These are phyloP conservation scores for Exserohilum turcica DNA, from an alignment of 2,329 filamentous ascomycete species.

Conservation along the genomic window DNA sequence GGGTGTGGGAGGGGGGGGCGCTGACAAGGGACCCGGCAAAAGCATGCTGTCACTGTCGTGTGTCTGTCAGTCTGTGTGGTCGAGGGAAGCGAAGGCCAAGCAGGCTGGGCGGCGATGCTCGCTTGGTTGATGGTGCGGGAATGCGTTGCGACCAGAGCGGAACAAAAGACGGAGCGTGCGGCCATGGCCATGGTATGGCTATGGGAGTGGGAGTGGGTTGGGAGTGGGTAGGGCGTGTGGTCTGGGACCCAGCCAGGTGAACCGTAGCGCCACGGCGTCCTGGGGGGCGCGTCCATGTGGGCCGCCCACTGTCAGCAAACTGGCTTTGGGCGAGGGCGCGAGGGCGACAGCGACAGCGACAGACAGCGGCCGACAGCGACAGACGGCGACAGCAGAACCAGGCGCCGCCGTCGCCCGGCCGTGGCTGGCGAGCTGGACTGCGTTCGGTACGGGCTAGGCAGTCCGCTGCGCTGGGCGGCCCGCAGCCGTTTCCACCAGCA, in stretches of 20 bases:
- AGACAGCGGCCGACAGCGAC: too few relatives aligned
- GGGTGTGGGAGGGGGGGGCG: too few relatives aligned
- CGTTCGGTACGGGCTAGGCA: conserved; percentile 19
- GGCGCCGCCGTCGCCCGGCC: too few relatives aligned
- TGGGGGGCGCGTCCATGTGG: conserved; percentile 14
- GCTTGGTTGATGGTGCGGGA: conserved; percentile 15
- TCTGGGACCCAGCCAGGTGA: conserved; percentile 21
- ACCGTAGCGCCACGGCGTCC: conserved; percentile 23
- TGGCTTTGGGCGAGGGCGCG: conserved; percentile 4
- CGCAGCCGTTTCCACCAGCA: conserved; percentile 21
- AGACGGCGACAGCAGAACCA: conserved; percentile 14
- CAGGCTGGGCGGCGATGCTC: conserved; percentile 10
- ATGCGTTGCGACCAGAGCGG: conserved; percentile 12
- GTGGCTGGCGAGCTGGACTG: conserved; percentile 11
- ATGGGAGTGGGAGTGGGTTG: too few relatives aligned
- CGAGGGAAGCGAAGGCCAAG: background rate
- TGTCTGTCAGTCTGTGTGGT: background rate
- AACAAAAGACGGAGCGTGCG: conserved; percentile 15
- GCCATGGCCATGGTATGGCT: too few relatives aligned
- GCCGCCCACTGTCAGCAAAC: conserved; percentile 14
- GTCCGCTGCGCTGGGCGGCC: conserved; percentile 13
- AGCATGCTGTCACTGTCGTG: conserved; percentile 6
- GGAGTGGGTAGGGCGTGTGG: background rate
- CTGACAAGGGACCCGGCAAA: conserved; percentile 17
- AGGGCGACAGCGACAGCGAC: too few relatives aligned